phyloP scores from a whole-genome alignment of 2,329 filamentous ascomycete genomes.

The Xylogone sp. region DNA sequence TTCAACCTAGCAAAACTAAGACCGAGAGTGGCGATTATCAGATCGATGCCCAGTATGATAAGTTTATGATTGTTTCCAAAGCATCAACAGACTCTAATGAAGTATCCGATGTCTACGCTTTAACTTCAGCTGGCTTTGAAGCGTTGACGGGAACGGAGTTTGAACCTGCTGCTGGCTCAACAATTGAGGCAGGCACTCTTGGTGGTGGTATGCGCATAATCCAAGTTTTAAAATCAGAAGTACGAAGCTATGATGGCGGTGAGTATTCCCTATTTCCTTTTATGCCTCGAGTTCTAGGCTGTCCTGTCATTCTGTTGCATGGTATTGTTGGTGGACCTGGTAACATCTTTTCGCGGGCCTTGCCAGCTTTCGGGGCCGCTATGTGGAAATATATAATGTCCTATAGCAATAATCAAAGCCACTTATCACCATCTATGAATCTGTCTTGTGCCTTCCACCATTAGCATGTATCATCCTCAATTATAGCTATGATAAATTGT shows the following conservation, averaged over 20 bases:
- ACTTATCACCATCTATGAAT: slow-evolving; percentile 24
- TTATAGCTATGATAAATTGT: not conserved
- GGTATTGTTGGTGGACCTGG: not conserved
- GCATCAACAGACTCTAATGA: slow-evolving; percentile 60
- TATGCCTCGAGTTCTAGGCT: not conserved
- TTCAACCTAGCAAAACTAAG: slow-evolving; percentile 44
- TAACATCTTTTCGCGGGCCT: not conserved
- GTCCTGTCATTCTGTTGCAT: slow-evolving; percentile 3
- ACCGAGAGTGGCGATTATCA: slow-evolving; percentile 49
- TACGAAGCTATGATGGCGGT: slow-evolving; percentile 89
- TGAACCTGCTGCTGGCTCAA: slow-evolving; percentile 82
- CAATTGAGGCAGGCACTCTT: slow-evolving; percentile 80
- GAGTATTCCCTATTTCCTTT: slow-evolving; percentile 34
- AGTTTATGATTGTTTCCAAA: slow-evolving; percentile 81
- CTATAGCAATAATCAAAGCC: slow-evolving; percentile 37
- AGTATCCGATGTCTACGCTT: slow-evolving; percentile 72
- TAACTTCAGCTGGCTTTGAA: slow-evolving; percentile 71
- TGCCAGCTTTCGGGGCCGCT: slow-evolving; percentile 23
- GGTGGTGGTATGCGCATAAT: slow-evolving; percentile 78
- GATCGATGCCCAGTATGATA: slow-evolving; percentile 62
- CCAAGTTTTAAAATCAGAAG: slow-evolving; percentile 81
- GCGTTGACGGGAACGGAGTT: slow-evolving; percentile 82
- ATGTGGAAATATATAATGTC: slow-evolving; percentile 30
- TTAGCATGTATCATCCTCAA: not conserved
- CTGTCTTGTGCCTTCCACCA: slow-evolving; percentile 10